Percentiles rank a stretch among this genome's conserved stretches.
phyloP scores from a whole-genome alignment of 768 basidiomycete species.

The Stropharia rugosoannulata region DNA sequence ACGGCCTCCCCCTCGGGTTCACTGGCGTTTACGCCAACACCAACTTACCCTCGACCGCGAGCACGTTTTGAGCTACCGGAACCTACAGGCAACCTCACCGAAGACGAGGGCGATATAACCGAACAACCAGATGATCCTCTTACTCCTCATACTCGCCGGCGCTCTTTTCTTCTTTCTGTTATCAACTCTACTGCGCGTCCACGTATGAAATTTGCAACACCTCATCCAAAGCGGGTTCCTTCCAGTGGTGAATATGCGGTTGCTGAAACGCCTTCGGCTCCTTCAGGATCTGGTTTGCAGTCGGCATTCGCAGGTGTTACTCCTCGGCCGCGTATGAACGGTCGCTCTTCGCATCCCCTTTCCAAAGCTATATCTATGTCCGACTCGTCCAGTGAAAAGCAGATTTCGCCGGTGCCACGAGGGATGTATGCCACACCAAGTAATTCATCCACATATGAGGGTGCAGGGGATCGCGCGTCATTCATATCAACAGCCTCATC shows the following conservation, averaged over 20 bases:
- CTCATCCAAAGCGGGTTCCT: slow-evolving; percentile 49
- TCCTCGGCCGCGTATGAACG: slow-evolving; percentile 50
- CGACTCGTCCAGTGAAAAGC: slow-evolving; percentile 5
- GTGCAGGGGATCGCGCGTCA: slow-evolving; percentile 56
- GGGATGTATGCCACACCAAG: slow-evolving; percentile 33
- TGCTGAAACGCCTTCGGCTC: slow-evolving; percentile 25
- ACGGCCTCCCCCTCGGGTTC: slow-evolving; percentile 56
- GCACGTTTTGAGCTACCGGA: slow-evolving; percentile 59
- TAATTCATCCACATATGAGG: slow-evolving; percentile 43
- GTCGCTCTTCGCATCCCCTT: slow-evolving; percentile 64
- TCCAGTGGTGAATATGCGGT: slow-evolving; percentile 30
- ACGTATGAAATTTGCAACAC: slow-evolving; percentile 62
- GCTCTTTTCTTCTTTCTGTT: slow-evolving; percentile 80
- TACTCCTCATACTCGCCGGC: slow-evolving; percentile 72
- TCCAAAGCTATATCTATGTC: slow-evolving; percentile 39
- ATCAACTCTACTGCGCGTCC: slow-evolving; percentile 83
- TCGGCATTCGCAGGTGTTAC: slow-evolving; percentile 65
- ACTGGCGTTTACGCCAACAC: slow-evolving; percentile 65
- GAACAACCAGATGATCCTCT: slow-evolving; percentile 42
- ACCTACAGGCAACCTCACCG: slow-evolving; percentile 35
- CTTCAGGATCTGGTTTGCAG: slow-evolving; percentile 33
- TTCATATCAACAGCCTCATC: slow-evolving; percentile 84
- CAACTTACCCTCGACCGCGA: slow-evolving; percentile 59
- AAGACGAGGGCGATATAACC: slow-evolving; percentile 21
- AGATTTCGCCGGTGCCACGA: slow-evolving; percentile 12